A percentile compares a stretch with the other conserved stretches of the same genome.
These are phyloP conservation scores for Linnemannia hyalina DNA, from an alignment of 192 early-diverging fungal species.

Conservation along the genomic window DNA sequence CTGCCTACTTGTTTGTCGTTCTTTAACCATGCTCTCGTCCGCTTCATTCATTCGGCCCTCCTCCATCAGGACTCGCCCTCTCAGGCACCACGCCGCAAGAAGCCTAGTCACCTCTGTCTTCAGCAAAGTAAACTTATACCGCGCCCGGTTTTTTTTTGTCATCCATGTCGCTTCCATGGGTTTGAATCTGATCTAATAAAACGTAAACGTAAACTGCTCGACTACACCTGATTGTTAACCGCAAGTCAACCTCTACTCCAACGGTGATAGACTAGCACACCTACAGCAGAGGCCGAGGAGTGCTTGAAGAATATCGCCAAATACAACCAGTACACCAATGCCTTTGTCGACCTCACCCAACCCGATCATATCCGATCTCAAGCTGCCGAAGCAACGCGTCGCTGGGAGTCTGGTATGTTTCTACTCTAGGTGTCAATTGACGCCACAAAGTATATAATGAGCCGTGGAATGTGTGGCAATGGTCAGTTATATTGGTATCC, in stretches of 20 bases:
- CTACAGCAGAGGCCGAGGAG: conserved; percentile 19
- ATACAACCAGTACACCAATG: conserved; percentile 59
- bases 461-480: neutral
- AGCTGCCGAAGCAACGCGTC: conserved; percentile 36
- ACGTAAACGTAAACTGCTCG: neutral
- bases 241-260: no score
- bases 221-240: no score
- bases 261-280: conserved; percentile 20
- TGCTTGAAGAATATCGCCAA: conserved; percentile 44
- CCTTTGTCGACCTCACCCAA: conserved; percentile 57
- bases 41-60: neutral
- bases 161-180: neutral
- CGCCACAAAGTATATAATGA: no score
- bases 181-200: neutral
- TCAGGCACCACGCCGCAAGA: neutral
- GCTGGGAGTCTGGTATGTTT: conserved; percentile 51
- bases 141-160: neutral
- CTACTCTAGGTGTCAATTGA: neutral
- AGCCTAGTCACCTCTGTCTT: neutral
- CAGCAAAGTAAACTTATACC: neutral
- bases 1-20: neutral
- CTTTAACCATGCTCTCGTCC: neutral
- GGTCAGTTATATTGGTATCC: neutral
- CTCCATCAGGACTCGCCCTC: neutral
- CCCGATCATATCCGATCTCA: conserved; percentile 22